Base-by-base conservation (phyloP, 2,329 filamentous ascomycete genomes). In the Ceratocystis cacaofunesta region DNA sequence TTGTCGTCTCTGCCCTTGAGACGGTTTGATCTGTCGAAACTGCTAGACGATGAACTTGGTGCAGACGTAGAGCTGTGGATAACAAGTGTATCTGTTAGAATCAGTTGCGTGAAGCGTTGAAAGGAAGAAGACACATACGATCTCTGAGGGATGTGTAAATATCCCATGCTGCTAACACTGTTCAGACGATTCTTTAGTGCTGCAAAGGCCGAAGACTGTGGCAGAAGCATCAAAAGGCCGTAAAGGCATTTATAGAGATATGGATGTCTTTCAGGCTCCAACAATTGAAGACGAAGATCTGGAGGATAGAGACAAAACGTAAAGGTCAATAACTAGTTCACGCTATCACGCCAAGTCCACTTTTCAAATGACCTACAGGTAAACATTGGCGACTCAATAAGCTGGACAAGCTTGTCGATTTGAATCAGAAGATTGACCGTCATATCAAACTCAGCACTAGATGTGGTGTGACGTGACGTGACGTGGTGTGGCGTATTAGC, bases 341-440 rank as follows among this genome's bases (percentile, higher is more conserved):
- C 3, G 36, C 50, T 3, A 32, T 19, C 22, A 19, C 1, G 44
- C 52, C n/a, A 41, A 28, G 7, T 60, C 10, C 25, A 25, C n/a
- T 25, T 22, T 28, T 19, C 15, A 17, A 17, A 2, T 1, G 5
- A 44, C 85, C 76, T 76, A 95, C 90, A 99, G 60, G 94, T 99
- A 72, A 99, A 99, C 1, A 99, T 94, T 0, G 94, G 94, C 0
- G 92, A 97, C 74, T 99, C 94, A 48, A 99, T 85, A 17, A 99
- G 81, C 74, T 99, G 94, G 12, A 99, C 94, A 17, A 99, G 82
- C 75, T 99, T 99, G 75, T 99, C 94, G 70, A 99, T 96, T 74
- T 99, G 95, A 55, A 99, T 99, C 65, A 99, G 83, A 76, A 96
- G 95, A 71, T 96, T 96, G 70, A 99, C 94, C 0, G 92, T 97